Evolutionary conservation across 805 yeast species (phyloP), one percentile per base, ranked within the genome.

Genomic region (Clavispora vitiphila): DNA sequence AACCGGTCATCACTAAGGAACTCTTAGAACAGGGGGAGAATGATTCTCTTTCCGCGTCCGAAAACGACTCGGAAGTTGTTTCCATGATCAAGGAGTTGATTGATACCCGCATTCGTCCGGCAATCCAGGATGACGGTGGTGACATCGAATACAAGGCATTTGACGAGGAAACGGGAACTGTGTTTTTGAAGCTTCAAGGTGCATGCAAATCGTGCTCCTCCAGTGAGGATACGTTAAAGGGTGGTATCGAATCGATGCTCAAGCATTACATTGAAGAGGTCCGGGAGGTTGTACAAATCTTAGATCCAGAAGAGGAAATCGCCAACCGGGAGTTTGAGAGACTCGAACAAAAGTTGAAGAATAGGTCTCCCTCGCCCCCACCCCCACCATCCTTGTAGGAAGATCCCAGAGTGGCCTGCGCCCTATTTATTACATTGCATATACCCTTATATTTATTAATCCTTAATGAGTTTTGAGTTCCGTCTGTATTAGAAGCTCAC

Each of bases 91-190:
- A 88, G 54, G 98, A 93, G 58, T 73, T 93, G 42, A 83, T 95
- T 42, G 95, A 86, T 46, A 93, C 99, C 2, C 80, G 97, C 59
- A 90, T 93, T 39, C 81, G 96, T 57, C 99, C 99, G 1, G 96
- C 98, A 1, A 89, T 93, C 43, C 96, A 89, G 67, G 99, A 93
- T 56, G 99, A 93, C 57, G 99, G 99, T 48, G 99, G 99, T 25
- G 98, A 93, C 58, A 82, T 93, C 47, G 90, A 87, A 54, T 95
- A 81, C 61, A 76, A 86, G 44, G 93, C 87, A 5, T 90, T 86
- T 58, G 87, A 86, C 43, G 88, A 84, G 48, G 86, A 83, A 44
- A 74, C 84, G 1, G 99, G 99, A 1, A 80, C 84, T 11, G 98
- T 95, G 6, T 86, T 79, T 60, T 77, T 93, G 53, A 88, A 86